A percentile compares a stretch with the other conserved stretches of the same genome.
These are phyloP conservation scores for Tricholoma hemisulphureum DNA, from an alignment of 768 basidiomycete genomes.

Conservation along the genomic window DNA sequence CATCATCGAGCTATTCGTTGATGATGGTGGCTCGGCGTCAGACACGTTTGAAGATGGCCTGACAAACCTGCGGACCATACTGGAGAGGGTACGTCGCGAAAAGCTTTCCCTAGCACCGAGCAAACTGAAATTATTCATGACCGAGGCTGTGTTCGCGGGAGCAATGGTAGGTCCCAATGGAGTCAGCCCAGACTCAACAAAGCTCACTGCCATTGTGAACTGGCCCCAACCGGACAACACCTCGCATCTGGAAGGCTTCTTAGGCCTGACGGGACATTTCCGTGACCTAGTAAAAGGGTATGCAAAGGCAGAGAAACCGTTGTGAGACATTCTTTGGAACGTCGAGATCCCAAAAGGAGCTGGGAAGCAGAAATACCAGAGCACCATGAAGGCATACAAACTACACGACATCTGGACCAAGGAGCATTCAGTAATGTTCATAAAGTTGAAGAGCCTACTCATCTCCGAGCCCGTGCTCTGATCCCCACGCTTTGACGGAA, in stretches of 20 bases:
- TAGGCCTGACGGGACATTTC: too few relatives aligned
- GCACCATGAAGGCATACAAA: too few relatives aligned
- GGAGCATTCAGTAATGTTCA: too few relatives aligned
- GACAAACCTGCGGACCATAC: constrained; percentile 19
- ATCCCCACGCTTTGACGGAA: constrained; percentile 17
- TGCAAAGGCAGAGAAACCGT: too few relatives aligned
- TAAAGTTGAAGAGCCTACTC: not conserved
- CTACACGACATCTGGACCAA: too few relatives aligned
- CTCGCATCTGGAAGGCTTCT: too few relatives aligned
- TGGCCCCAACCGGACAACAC: too few relatives aligned
- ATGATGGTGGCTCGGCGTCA: constrained; percentile 35
- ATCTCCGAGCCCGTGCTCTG: not conserved
- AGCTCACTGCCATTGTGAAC: too few relatives aligned
- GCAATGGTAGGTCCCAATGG: too few relatives aligned
- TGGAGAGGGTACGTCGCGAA: constrained; percentile 26
- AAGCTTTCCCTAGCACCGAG: constrained; percentile 32
- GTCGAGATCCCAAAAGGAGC: not conserved
- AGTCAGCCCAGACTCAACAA: constrained; percentile 27
- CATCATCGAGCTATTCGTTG: constrained; percentile 38
- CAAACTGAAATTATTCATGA: constrained; percentile 34
- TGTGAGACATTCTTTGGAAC: too few relatives aligned
- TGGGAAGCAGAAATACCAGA: not conserved
- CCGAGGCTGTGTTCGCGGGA: constrained; percentile 28
- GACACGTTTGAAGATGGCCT: constrained; percentile 31
- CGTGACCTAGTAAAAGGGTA: too few relatives aligned